Evolutionary conservation across 306 rosid genomes (phyloP), one percentile per base, ranked within the genome.

Genomic region (Begonia peltatifolia): DNA sequence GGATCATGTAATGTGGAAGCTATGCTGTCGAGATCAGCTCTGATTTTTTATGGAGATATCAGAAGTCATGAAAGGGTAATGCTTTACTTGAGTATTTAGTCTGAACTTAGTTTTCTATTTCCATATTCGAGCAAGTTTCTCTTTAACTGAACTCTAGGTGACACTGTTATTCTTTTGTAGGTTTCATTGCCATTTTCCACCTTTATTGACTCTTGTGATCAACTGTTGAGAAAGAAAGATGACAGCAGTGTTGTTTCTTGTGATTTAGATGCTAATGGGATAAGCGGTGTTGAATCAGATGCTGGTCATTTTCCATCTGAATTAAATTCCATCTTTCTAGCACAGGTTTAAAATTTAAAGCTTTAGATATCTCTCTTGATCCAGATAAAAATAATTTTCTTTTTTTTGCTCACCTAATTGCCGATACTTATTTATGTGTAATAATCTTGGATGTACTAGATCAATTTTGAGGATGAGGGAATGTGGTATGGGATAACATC

Each of bases 61-160:
- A 85, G 88, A 71, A 81, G 88, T 71, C 96, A 86, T 15, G 82
- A 83, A 69, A 80, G 99, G 87, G 99, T 90, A 72, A 46, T 55
- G 20, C 14, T 18, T 12, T 46, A 16, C 46, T 38, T 41, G n/a
- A 8, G 10, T 52, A 30, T 22, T 51, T 18, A 52, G 15, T 20
- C 6, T 22, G 9, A 30, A 30, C 38, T 18, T 4, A 48, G 12
- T 61, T 52, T 52, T 12, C 48, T 44, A n/a, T 44, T 44, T 44
- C 14, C 4, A 10, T 10, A 44, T 3, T 12, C 13, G 48, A 44
- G 14, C n/a, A n/a, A n/a, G n/a, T 44, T 44, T 44, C 12, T 44
- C 4, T 44, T 44, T 11, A 44, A 4, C 3, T n/a, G 48, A 11
- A 57, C 43, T 11, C 36, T 43, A 51, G 64, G 10, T 54, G 49